These are phyloP conservation scores for Kalaharituber pfeilii DNA, from an alignment of 2,329 filamentous ascomycete genomes.

Conservation along the genomic window DNA sequence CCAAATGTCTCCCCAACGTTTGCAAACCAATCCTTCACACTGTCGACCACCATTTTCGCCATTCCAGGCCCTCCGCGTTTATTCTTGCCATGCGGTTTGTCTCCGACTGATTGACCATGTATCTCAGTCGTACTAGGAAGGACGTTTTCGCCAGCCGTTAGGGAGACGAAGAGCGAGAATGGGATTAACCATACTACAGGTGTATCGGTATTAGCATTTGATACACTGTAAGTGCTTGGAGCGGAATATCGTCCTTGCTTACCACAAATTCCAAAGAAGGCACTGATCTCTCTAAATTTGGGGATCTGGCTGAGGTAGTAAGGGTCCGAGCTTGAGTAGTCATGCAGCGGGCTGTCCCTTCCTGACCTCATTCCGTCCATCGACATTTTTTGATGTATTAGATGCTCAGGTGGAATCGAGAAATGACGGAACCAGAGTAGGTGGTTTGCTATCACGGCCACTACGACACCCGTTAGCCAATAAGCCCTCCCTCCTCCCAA, in stretches of 20 bases:
- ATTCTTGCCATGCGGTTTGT: background rate
- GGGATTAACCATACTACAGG: constrained; percentile 69
- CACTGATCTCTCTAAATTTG: constrained; percentile 82
- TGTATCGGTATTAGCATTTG: no score
- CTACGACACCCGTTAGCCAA: constrained; percentile 27
- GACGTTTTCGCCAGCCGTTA: constrained; percentile 89
- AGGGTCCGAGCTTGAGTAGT: constrained; percentile 45
- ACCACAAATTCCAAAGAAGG: constrained; percentile 80
- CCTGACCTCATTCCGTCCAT: constrained; percentile 33
- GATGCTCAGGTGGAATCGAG: constrained; percentile 42
- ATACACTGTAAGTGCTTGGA: no score
- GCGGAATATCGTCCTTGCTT: background rate
- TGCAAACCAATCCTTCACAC: background rate
- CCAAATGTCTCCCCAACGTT: background rate
- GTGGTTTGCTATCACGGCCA: constrained; percentile 74
- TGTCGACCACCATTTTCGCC: background rate
- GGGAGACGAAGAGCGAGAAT: constrained; percentile 82
- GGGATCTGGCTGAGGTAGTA: constrained; percentile 36
- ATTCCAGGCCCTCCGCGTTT: background rate
- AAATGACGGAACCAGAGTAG: constrained; percentile 95
- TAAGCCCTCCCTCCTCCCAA: background rate
- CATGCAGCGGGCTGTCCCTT: constrained; percentile 32
- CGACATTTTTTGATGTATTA: constrained; percentile 40
- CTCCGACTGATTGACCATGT: background rate
- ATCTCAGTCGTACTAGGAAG: constrained; percentile 62